These are phyloP conservation scores for Scutellaria baicalensis DNA, from an alignment of 257 asterid genomes.

Conservation along the genomic window DNA sequence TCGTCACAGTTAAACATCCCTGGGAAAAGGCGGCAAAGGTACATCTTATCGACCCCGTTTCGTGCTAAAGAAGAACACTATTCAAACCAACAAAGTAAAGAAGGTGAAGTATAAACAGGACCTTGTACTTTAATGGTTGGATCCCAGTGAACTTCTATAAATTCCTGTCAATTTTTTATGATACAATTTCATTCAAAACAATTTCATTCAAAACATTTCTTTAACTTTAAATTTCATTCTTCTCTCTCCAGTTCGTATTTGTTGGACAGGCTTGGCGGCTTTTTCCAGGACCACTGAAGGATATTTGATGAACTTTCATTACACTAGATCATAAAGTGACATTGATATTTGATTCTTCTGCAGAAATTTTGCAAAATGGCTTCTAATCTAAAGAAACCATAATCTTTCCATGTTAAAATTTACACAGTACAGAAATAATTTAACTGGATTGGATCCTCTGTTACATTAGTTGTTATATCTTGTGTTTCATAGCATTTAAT, in stretches of 20 bases:
- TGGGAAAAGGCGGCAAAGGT: constrained; percentile 26
- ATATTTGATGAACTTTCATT: no score
- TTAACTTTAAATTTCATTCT: no score
- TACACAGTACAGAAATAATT: not conserved
- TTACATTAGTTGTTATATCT: no score
- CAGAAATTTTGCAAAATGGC: no score
- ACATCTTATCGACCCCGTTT: not conserved
- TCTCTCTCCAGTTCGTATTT: no score
- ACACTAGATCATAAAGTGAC: no score
- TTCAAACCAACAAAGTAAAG: not conserved
- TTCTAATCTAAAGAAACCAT: no score
- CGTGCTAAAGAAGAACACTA: not conserved
- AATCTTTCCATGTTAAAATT: not conserved
- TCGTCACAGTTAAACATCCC: constrained; percentile 24
- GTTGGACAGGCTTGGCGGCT: not conserved
- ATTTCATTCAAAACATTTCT: not conserved
- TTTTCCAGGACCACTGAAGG: not conserved
- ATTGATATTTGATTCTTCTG: no score
- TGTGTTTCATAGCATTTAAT: no score
- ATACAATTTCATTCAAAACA: not conserved
- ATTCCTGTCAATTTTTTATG: not conserved
- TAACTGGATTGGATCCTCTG: no score
- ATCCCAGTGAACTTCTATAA: not conserved
- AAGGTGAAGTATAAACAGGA: not conserved
- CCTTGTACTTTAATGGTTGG: not conserved